Evolutionary conservation across 164 flowering plant species (phyloP).

Genomic region (Umbilicus rupestris): DNA sequence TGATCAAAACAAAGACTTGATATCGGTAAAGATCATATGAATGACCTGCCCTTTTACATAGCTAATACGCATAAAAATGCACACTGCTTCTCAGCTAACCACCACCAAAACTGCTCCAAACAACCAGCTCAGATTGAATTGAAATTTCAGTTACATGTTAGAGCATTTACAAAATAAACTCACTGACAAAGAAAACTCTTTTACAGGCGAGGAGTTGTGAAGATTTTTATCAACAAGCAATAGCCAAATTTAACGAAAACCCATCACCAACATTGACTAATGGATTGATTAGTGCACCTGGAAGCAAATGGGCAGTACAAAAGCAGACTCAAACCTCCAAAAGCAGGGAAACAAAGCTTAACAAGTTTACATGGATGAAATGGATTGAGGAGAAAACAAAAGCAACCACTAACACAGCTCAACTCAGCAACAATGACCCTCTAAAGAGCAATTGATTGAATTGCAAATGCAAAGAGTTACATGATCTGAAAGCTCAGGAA

Average conservation of each 20-base stretch:
- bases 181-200: conserved; percentile 11
- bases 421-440: not conserved
- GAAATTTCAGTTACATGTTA: conserved; percentile 12
- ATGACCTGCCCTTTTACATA: conserved; percentile 19
- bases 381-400: not conserved
- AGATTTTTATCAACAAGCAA: not conserved
- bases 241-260: conserved; percentile 27
- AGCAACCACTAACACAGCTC: not conserved
- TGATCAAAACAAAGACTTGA: conserved; percentile 25
- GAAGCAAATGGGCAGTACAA: conserved; percentile 24
- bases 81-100: conserved; percentile 13
- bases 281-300: conserved; percentile 16
- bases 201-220: conserved; percentile 1
- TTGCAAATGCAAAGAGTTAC: conserved; percentile 18
- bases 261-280: conserved; percentile 22
- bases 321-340: conserved; percentile 10
- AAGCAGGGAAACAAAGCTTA: not conserved
- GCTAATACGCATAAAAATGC: conserved; percentile 2
- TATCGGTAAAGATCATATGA: conserved; percentile 27
- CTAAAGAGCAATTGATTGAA: not conserved
- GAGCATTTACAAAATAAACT: too few relatives aligned
- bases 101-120: conserved; percentile 12
- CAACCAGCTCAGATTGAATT: not conserved
- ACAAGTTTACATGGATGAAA: conserved; percentile 3
- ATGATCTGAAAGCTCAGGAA: conserved; percentile 16